Evolutionary conservation across 2,329 filamentous ascomycete species (phyloP), one percentile per base, ranked within the genome.

Genomic region (Cercospora sesami): DNA sequence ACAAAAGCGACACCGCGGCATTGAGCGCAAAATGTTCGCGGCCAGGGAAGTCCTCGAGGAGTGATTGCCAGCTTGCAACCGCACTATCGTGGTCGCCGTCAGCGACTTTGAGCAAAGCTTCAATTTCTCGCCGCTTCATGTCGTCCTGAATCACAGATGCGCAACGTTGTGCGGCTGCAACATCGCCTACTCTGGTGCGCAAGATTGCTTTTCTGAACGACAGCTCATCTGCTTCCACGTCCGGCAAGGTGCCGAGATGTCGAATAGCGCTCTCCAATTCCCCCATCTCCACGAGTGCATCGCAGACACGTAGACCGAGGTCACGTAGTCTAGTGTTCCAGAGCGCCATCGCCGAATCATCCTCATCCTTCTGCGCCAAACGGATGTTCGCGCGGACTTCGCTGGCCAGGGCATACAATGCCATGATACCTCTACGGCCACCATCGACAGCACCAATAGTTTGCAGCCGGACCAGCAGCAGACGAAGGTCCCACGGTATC

Each of bases 401-500:
- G 7, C 67, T 70, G 3, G 75, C 93, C 2, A 98, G 85, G 70
- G 97, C 93, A 77, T 97, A 96, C 77, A 96, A 92, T 55, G 91
- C 91, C 85, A 95, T 94, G 66, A 99, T 90, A 3, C 92, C 91
- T 71, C 94, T 86, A 69, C 94, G 86, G 4, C 94, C 86, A 60
- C 90, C 87, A 79, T 99, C 95, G 4, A 90, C 90, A 71, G 95
- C 96, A 0, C 92, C 93, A 57, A 97, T 86, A 0, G 92, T 92
- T 73, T 96, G 92, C 21, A 98, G 84, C 1, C 94, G 87, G 8
- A 97, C 91, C 6, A 90, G 89, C 16, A 98, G 84, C 2, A 97
- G 86, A 6, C 95, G 88, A 63, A 99, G 84, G 51, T 90, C 86
- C 94, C 95, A 99, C 0, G 94, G 94, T 0, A 94, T 91, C 0